Base-by-base conservation (phyloP, 2,329 filamentous ascomycete genomes). In the Pseudogymnoascus sp. region DNA sequence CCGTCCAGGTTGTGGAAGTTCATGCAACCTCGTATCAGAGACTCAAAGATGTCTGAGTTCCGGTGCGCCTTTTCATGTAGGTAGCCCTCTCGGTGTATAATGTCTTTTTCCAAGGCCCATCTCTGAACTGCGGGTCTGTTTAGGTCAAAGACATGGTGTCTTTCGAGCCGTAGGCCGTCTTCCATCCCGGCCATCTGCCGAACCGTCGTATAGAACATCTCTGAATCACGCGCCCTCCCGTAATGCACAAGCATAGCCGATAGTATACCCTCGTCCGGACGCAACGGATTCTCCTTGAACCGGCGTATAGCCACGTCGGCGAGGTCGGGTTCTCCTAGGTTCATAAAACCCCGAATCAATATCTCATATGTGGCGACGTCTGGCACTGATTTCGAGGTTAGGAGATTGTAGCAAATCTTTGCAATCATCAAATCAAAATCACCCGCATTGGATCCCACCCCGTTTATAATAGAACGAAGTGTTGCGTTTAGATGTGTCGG, bases 301-400 rank as follows among this genome's bases (percentile, higher is more conserved):
- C 56, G 61, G 57, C 80, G 71, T 18, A 82, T 74, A 30, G 86
- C 74, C n/a, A 74, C 66, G 35, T 82, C 75, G 3, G 80, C 77
- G 15, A 86, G 72, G 35, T 74, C 71, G 60, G 78, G 74, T 58
- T 78, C 73, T 26, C 77, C 74, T 4, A 78, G 69, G 30, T 76
- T 74, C 58, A 80, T 77, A 57, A 92, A 83, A n/a, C 82, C 81
- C n/a, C 81, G 70, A 2, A 92, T 79, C 23, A 94, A 76, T 10
- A 79, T 78, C 67, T 91, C 91, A 74, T 85, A 90, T 3, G 85
- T 90, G 64, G 83, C 77, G 34, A 88, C 79, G 63, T 82, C 82
- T 0, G 88, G 86, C 0, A 83, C 80, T 15, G 81, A 75, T 1
- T 78, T 70, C 2, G 82, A 83, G 3, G 82, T 74, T 13, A 90